Conservation (phyloP, 2,329 filamentous ascomycete species). For the Ophiostoma triangulosporum region DNA sequence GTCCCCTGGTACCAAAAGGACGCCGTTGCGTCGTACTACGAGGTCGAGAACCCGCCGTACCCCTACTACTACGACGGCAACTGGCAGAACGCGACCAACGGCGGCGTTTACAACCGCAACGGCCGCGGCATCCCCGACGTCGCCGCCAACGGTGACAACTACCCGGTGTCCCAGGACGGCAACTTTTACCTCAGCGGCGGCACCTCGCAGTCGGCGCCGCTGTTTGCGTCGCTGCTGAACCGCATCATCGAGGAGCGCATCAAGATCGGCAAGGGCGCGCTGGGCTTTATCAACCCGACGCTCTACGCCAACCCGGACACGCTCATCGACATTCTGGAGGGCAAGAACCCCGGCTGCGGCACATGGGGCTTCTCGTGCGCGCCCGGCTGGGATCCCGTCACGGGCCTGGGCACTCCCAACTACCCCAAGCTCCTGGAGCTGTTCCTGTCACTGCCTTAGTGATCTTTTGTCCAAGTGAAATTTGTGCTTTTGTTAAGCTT, state of each 20-base stretch:
- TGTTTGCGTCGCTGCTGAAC: constrained; percentile 43
- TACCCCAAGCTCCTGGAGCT: constrained; percentile 15
- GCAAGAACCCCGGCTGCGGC: constrained; percentile 21
- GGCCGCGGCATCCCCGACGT: constrained; percentile 19
- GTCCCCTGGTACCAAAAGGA: constrained; percentile 29
- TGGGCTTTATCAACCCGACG: constrained; percentile 24
- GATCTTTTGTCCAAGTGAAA: too few relatives aligned
- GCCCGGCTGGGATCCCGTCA: constrained; percentile 18
- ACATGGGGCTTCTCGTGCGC: constrained; percentile 19
- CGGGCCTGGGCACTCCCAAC: constrained; percentile 13
- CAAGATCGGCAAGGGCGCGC: constrained; percentile 27
- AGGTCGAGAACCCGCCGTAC: constrained; percentile 9
- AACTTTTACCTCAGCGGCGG: constrained; percentile 28
- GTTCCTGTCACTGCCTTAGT: constrained; percentile 11
- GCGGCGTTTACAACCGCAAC: constrained; percentile 15
- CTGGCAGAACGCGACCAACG: neutral
- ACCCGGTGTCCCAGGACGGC: constrained; percentile 17
- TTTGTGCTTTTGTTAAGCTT: too few relatives aligned
- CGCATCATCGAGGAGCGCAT: constrained; percentile 50
- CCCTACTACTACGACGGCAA: neutral
- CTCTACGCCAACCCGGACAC: constrained; percentile 20
- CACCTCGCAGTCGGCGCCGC: constrained; percentile 42
- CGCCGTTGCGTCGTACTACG: constrained; percentile 28
- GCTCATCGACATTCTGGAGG: constrained; percentile 19
- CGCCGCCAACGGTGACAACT: constrained; percentile 18